A percentile compares a stretch with the other conserved stretches of the same genome.
phyloP scores from a whole-genome alignment of 345 rosid genomes.

The Citrus reticulata region DNA sequence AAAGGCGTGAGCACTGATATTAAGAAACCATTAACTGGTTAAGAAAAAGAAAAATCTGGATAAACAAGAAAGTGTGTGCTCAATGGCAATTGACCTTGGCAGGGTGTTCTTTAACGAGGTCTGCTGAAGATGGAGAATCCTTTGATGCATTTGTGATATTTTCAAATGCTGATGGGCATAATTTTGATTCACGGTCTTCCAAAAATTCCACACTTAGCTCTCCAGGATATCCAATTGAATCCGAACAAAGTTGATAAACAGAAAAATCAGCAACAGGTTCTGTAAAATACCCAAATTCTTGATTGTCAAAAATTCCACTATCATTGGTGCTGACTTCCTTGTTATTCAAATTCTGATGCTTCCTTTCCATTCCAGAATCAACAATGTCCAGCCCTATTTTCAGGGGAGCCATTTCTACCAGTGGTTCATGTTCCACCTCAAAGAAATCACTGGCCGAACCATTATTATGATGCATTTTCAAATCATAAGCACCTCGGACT shows the following conservation, averaged over 20 bases:
- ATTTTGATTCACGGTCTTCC: constrained; percentile 30
- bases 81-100: constrained; percentile 48
- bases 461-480: constrained; percentile 30
- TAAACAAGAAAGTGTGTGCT: constrained; percentile 2
- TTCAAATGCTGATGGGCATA: constrained; percentile 25
- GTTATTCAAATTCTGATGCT: constrained; percentile 13
- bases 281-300: constrained; percentile 19
- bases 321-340: constrained; percentile 22
- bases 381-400: constrained; percentile 14
- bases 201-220: constrained; percentile 12
- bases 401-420: constrained; percentile 20
- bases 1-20: background rate
- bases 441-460: constrained; percentile 33
- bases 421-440: constrained; percentile 39
- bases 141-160: constrained; percentile 20
- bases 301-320: constrained; percentile 13
- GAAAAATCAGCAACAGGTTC: constrained; percentile 20
- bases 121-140: constrained; percentile 24
- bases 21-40: background rate
- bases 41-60: background rate
- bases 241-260: constrained; percentile 11
- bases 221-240: constrained; percentile 16
- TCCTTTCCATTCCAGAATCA: constrained; percentile 24
- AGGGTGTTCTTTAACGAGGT: constrained; percentile 30
- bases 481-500: constrained; percentile 31